phyloP scores from a whole-genome alignment of 768 basidiomycete genomes.

The Dacryopinax primogenitus region DNA sequence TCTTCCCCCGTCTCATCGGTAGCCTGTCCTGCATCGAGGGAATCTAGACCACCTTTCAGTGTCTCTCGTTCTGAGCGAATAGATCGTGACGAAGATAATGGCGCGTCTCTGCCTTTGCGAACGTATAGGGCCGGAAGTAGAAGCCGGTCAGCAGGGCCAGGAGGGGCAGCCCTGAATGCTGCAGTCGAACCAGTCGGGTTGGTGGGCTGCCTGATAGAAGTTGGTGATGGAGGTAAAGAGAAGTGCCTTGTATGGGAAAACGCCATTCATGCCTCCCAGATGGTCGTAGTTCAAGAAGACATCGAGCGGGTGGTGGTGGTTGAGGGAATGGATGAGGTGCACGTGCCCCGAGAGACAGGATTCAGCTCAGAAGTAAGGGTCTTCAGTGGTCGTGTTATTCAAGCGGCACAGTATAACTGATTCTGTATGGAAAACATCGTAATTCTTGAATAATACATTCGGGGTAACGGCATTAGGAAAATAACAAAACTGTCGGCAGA shows the following conservation, averaged over 20 bases:
- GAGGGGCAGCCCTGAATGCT: not conserved
- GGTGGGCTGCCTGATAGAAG: not conserved
- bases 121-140: not conserved
- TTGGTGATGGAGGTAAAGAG: not conserved
- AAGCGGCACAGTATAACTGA: not conserved
- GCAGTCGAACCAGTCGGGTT: not conserved
- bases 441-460: not conserved
- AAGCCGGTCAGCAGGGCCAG: not conserved
- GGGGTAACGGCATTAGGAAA: not conserved
- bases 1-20: slow-evolving; percentile 5
- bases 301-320: not conserved
- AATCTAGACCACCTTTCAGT: not conserved
- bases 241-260: not conserved
- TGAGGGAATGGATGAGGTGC: not conserved
- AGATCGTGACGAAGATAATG: not conserved
- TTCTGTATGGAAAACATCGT: slow-evolving; percentile 8
- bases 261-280: not conserved
- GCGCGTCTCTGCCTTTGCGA: not conserved
- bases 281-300: not conserved
- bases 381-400: too few species aligned
- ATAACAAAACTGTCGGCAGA: not conserved
- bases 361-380: too few species aligned
- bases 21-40: slow-evolving; percentile 4
- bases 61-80: not conserved
- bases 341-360: not conserved